Evolutionary conservation across 306 rosid genomes (phyloP).

Genomic region (Malus fusca): DNA sequence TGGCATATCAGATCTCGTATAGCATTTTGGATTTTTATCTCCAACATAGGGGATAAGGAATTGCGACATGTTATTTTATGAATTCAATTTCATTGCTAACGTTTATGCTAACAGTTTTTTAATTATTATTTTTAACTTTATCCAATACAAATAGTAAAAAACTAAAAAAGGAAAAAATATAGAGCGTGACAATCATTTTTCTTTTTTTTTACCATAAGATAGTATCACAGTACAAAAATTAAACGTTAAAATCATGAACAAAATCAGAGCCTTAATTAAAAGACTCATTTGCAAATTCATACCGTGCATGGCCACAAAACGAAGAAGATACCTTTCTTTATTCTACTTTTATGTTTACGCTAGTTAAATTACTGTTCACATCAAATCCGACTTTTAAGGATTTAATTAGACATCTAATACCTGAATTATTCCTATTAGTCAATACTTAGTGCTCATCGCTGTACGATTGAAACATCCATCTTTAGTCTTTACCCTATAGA

Average conservation of each 20-base stretch:
- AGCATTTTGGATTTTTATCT: background rate
- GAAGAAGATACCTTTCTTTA: background rate
- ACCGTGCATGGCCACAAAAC: too few relatives aligned
- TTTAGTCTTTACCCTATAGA: background rate
- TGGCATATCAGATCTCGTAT: background rate
- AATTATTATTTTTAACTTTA: too few relatives aligned
- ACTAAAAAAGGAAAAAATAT: too few relatives aligned
- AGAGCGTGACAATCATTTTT: too few relatives aligned
- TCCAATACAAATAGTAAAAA: too few relatives aligned
- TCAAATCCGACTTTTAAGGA: conserved; percentile 19
- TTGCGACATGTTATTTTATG: background rate
- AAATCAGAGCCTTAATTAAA: too few relatives aligned
- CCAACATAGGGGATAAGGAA: background rate
- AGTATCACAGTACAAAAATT: too few relatives aligned
- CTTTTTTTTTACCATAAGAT: too few relatives aligned
- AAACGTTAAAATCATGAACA: too few relatives aligned
- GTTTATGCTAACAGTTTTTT: background rate
- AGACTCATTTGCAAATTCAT: too few relatives aligned
- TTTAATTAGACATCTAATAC: conserved; percentile 9
- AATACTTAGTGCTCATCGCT: conserved; percentile 25
- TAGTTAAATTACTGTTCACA: background rate
- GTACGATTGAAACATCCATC: conserved; percentile 26
- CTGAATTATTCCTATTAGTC: conserved; percentile 7
- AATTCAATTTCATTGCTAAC: background rate
- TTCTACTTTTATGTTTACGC: conserved; percentile 5